These are phyloP conservation scores for Myochromella boudieri DNA, from an alignment of 768 basidiomycete genomes.

Conservation along the genomic window DNA sequence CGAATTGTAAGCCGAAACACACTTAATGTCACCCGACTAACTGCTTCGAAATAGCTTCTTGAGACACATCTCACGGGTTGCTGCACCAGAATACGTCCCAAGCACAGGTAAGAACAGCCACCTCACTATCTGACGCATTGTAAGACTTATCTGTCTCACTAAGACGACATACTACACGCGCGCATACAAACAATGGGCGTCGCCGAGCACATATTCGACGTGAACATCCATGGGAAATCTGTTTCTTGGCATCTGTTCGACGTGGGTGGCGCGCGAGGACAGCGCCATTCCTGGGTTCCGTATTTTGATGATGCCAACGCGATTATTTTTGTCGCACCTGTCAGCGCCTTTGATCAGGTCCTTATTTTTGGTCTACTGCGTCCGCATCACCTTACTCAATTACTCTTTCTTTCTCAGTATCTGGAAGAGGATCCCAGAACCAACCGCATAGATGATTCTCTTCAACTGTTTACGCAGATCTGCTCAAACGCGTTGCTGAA, in stretches of 20 bases:
- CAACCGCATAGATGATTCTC: constrained; percentile 83
- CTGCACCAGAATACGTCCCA: constrained; percentile 67
- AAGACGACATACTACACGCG: constrained; percentile 87
- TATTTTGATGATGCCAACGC: constrained; percentile 77
- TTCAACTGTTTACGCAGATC: constrained; percentile 86
- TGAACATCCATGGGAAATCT: constrained; percentile 73
- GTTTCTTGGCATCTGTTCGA: constrained; percentile 77
- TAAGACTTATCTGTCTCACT: constrained; percentile 28
- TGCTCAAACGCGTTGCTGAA: constrained; percentile 81
- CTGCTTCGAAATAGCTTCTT: constrained; percentile 56
- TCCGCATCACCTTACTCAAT: not conserved
- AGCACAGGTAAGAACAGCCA: constrained; percentile 55
- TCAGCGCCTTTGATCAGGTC: constrained; percentile 80
- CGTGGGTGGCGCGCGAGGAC: constrained; percentile 70
- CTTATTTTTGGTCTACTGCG: not conserved
- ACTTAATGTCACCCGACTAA: constrained; percentile 14
- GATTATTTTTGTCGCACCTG: constrained; percentile 78
- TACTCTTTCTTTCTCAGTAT: constrained; percentile 46
- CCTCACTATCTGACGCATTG: constrained; percentile 4
- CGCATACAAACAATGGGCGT: constrained; percentile 91
- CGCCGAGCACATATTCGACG: constrained; percentile 80
- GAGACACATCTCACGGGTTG: constrained; percentile 69
- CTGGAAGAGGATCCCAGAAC: constrained; percentile 84
- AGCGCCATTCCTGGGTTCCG: constrained; percentile 79
- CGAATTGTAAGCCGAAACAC: constrained; percentile 65